phyloP scores from a whole-genome alignment of 2,329 filamentous ascomycete genomes.

The Aspergillus sp. region DNA sequence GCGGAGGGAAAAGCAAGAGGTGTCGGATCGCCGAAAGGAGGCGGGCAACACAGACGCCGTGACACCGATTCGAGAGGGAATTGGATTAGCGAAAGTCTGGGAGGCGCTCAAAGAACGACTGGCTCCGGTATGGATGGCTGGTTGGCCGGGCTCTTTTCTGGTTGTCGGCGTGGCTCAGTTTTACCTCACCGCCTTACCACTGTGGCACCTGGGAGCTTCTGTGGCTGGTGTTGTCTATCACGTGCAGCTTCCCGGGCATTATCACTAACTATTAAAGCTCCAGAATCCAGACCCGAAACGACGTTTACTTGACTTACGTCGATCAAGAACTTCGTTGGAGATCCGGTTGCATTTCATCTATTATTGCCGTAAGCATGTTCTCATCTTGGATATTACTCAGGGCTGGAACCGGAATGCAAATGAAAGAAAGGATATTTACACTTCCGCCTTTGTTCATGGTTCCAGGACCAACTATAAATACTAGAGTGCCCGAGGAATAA shows the following conservation, averaged over 20 bases:
- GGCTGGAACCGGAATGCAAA: background rate
- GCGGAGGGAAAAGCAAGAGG: background rate
- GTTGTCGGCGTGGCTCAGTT: constrained; percentile 5
- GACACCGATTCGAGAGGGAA: background rate
- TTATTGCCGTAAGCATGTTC: background rate
- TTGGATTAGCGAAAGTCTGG: background rate
- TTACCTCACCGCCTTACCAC: constrained; percentile 1
- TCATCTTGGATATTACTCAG: background rate
- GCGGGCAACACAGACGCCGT: background rate
- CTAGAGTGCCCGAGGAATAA: background rate
- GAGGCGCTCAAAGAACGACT: constrained; percentile 6
- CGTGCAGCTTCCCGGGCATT: background rate
- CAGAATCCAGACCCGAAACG: background rate
- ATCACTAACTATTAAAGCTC: background rate
- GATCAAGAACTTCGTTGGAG: background rate
- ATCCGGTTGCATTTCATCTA: background rate
- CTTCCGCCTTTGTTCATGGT: background rate
- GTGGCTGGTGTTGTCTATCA: constrained; percentile 1
- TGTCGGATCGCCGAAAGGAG: background rate
- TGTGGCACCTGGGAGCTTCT: background rate
- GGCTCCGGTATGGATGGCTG: constrained; percentile 5
- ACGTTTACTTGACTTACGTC: background rate
- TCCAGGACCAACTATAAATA: background rate
- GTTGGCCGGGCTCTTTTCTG: constrained; percentile 11
- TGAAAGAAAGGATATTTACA: background rate